phyloP scores from a whole-genome alignment of 345 rosid species.

The Kernera saxatilis region DNA sequence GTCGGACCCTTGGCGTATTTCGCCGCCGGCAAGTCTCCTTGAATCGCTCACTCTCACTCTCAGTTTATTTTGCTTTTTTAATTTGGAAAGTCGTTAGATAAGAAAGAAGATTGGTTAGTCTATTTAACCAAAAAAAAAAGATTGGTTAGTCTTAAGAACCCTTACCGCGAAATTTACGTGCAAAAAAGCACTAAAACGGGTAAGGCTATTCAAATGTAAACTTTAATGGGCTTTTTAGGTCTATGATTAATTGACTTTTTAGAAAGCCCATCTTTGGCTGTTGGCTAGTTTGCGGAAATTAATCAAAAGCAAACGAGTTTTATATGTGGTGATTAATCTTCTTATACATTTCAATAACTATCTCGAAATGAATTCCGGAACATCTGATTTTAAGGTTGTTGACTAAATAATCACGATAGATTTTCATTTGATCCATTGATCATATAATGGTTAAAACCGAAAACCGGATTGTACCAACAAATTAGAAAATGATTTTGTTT shows the following conservation, averaged over 20 bases:
- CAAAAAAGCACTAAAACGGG: background rate
- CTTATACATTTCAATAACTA: background rate
- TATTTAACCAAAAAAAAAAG: no score
- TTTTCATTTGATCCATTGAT: no score
- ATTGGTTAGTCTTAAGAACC: background rate
- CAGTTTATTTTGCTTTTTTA: background rate
- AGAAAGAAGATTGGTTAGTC: background rate
- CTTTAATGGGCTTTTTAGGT: background rate
- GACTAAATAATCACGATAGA: background rate
- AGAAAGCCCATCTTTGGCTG: background rate
- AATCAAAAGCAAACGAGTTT: background rate
- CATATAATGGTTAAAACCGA: background rate
- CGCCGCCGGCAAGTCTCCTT: constrained; percentile 1
- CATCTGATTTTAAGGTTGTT: background rate
- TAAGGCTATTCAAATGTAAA: background rate
- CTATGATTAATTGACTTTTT: background rate
- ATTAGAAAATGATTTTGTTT: background rate
- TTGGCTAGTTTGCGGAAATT: background rate
- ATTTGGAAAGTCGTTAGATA: background rate
- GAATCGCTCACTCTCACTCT: background rate
- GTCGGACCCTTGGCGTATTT: constrained; percentile 66
- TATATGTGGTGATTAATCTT: no score
- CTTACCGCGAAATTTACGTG: background rate
- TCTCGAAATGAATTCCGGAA: no score
- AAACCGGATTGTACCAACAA: background rate